Evolutionary conservation across 257 asterid species (phyloP), one percentile per base, ranked within the genome.

Genomic region (Salvia rosmarinus): DNA sequence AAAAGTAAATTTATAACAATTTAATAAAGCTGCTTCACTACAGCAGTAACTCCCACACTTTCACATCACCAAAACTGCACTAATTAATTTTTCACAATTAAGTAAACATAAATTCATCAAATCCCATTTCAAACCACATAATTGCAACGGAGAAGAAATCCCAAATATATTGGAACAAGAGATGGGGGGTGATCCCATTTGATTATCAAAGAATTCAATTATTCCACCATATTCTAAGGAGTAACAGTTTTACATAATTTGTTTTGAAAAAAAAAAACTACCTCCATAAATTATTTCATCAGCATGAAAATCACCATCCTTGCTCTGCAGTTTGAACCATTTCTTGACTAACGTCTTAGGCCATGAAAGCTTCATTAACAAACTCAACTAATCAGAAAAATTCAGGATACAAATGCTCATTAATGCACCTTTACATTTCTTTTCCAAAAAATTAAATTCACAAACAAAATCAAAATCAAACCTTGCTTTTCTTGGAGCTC

Each of bases 301-400:
- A 47, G 95, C 95, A 78, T 89, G 96, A 77, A 86, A 91, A 72
- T 87, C 93, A 64, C 80, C 92, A 34, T 84, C 81, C 72, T 84
- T 89, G 82, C 74, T 78, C 85, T 78, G 88, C 79, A 85, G 69
- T 16, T 91, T 87, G 82, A 91, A 83, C 98, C 90, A 89, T 86
- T 91, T 91, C 85, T 91, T 89, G 61, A 91, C 93, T 57, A 91
- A 83, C 25, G 90, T 79, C 82, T 89, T 91, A 4, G 96, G 82
- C 96, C 95, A 89, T 35, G 93, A 87, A 82, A 83, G 75, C 95
- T 88, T 69, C 80, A 82, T 74, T 50, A 78, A 81, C 17, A 60
- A 28, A 52, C 32, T 32, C 56, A 40, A 39, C 42, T 19, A 51
- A 43, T 56, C 51, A 77, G 59, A 60, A 60, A 39, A 9, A 52